phyloP scores from a whole-genome alignment of 352 stramenopile genomes.

The Thraustotheca clavata region DNA sequence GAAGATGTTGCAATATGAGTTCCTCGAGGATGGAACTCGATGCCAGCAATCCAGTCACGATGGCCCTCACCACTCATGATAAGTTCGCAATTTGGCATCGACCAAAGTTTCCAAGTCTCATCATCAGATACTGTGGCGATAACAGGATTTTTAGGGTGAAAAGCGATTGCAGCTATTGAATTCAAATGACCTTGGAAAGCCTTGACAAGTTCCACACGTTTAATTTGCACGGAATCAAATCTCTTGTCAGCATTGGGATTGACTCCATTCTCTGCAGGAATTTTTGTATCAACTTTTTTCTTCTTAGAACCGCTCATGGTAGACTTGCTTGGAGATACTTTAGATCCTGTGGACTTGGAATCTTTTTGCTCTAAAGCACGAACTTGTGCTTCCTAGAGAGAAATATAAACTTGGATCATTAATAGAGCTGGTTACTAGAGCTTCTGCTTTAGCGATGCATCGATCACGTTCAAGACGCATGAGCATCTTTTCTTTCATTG shows the following conservation, averaged over 20 bases:
- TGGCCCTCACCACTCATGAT: slow-evolving; percentile 94
- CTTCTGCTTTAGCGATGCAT: slow-evolving; percentile 78
- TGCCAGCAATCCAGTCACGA: slow-evolving; percentile 83
- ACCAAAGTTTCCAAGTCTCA: slow-evolving; percentile 94
- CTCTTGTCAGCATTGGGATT: slow-evolving; percentile 72
- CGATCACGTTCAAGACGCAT: slow-evolving; percentile 91
- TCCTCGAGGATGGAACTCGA: slow-evolving; percentile 88
- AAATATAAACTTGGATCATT: slow-evolving; percentile 31
- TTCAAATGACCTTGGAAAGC: slow-evolving; percentile 89
- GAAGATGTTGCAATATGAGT: slow-evolving; percentile 88
- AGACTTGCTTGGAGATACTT: slow-evolving; percentile 18
- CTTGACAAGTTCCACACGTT: slow-evolving; percentile 75
- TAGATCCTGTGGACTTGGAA: slow-evolving; percentile 4
- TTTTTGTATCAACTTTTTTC: slow-evolving; percentile 41
- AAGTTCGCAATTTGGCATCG: slow-evolving; percentile 85
- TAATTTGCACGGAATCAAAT: slow-evolving; percentile 53
- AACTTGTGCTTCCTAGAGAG: slow-evolving; percentile 30
- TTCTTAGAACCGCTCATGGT: slow-evolving; percentile 34
- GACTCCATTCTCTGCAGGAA: slow-evolving; percentile 44
- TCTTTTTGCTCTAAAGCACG: slow-evolving; percentile 15
- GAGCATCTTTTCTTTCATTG: slow-evolving; percentile 97
- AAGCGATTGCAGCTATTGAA: slow-evolving; percentile 81
- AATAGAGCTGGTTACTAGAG: slow-evolving; percentile 70
- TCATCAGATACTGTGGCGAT: slow-evolving; percentile 91
- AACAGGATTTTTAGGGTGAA: slow-evolving; percentile 90